Conservation (phyloP, 345 rosid species). For the Citrus medica region DNA sequence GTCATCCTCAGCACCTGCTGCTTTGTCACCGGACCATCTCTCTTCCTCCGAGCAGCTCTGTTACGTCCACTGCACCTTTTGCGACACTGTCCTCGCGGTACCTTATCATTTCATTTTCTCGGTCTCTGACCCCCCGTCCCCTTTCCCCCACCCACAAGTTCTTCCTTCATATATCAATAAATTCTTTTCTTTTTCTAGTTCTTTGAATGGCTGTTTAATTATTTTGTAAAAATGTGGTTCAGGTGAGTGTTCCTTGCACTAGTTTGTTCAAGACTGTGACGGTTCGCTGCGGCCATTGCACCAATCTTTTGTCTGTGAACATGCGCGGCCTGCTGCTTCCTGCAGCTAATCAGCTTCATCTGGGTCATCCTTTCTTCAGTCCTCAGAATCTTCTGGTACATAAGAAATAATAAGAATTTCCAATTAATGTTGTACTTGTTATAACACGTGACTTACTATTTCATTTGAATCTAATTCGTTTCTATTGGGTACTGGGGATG, state of each 20-base stretch:
- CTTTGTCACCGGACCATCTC: slow-evolving; percentile 86
- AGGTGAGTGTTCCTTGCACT: slow-evolving; percentile 97
- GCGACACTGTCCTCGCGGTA: slow-evolving; percentile 95
- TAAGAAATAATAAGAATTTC: slow-evolving; percentile 16
- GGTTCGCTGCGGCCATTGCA: slow-evolving; percentile 95
- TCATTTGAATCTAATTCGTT: background rate
- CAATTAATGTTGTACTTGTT: background rate
- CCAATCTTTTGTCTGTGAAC: slow-evolving; percentile 81
- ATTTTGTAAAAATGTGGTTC: background rate
- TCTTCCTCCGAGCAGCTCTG: slow-evolving; percentile 96
- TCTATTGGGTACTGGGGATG: background rate
- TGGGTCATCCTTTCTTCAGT: slow-evolving; percentile 65
- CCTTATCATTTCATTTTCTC: background rate
- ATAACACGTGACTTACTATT: background rate
- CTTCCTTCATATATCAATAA: too few relatives aligned
- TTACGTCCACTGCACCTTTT: slow-evolving; percentile 94
- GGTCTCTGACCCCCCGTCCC: slow-evolving; percentile 6
- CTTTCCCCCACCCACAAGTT: background rate
- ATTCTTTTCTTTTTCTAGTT: background rate
- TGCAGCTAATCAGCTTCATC: slow-evolving; percentile 71
- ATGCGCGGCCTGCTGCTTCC: slow-evolving; percentile 70
- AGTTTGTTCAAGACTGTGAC: slow-evolving; percentile 96
- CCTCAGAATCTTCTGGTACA: slow-evolving; percentile 73
- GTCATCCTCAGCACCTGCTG: slow-evolving; percentile 71
- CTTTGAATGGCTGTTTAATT: background rate